These are phyloP conservation scores for Umbellularia californica DNA, from an alignment of 164 flowering plant species.

Conservation along the genomic window DNA sequence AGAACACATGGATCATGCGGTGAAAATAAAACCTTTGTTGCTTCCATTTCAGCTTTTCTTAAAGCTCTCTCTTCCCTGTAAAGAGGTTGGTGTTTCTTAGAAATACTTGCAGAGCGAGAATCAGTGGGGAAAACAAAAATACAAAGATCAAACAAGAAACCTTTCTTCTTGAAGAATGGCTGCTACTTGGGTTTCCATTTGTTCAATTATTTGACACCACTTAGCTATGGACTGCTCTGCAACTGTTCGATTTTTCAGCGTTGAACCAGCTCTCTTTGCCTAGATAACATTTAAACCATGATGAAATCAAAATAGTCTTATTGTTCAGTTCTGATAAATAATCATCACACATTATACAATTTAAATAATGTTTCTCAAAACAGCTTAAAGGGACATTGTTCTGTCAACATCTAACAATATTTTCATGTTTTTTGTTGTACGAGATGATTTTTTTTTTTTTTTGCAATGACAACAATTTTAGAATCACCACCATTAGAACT, in stretches of 20 bases:
- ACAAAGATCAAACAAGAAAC: conserved; percentile 24
- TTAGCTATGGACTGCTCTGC: conserved; percentile 78
- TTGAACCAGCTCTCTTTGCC: conserved; percentile 91
- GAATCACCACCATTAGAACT: too few relatives aligned
- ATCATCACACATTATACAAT: too few relatives aligned
- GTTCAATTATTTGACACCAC: conserved; percentile 82
- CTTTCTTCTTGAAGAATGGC: conserved; percentile 80
- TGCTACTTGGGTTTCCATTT: conserved; percentile 84
- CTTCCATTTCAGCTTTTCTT: conserved; percentile 98
- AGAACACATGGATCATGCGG: not conserved
- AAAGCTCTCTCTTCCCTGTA: conserved; percentile 81
- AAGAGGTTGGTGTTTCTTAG: not conserved
- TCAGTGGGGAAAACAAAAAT: not conserved
- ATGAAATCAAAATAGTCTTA: too few relatives aligned
- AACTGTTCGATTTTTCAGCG: conserved; percentile 69
- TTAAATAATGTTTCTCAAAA: too few relatives aligned
- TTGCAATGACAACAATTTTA: too few relatives aligned
- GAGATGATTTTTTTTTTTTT: too few relatives aligned
- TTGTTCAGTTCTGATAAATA: too few relatives aligned
- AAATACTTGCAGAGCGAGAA: not conserved
- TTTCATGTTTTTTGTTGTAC: too few relatives aligned
- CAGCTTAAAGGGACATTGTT: too few relatives aligned
- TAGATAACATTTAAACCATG: conserved; percentile 10
- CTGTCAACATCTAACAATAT: too few relatives aligned
- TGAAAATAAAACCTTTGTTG: conserved; percentile 51